These are phyloP conservation scores for Potentilla sterilis DNA, from an alignment of 306 rosid genomes.

Conservation along the genomic window DNA sequence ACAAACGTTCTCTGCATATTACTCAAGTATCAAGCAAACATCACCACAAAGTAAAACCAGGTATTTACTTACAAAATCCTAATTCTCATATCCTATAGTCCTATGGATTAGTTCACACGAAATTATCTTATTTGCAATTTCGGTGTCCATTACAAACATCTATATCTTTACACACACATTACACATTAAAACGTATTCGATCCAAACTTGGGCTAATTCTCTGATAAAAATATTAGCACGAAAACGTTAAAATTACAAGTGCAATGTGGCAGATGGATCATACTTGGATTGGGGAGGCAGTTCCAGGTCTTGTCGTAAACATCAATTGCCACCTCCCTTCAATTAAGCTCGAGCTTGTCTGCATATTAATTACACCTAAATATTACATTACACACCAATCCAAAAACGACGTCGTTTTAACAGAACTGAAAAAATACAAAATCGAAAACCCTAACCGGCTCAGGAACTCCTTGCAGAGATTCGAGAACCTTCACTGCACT, in stretches of 20 bases:
- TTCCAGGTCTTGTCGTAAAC: slow-evolving; percentile 90
- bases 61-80: background rate
- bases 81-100: background rate
- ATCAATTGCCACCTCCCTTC: slow-evolving; percentile 94
- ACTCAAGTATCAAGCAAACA: background rate
- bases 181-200: background rate
- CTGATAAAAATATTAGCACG: background rate
- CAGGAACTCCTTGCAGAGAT: slow-evolving; percentile 59
- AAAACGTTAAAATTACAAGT: background rate
- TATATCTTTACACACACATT: background rate
- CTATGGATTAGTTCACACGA: background rate
- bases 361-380: slow-evolving; percentile 14
- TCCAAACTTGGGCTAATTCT: background rate
- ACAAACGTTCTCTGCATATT: slow-evolving; percentile 88
- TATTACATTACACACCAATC: background rate
- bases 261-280: background rate
- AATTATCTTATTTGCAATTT: background rate
- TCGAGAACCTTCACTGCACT: slow-evolving; percentile 68
- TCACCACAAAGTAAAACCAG: background rate
- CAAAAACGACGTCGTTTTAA: background rate
- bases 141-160: background rate
- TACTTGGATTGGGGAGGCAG: slow-evolving; percentile 93
- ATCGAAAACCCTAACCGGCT: slow-evolving; percentile 52
- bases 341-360: slow-evolving; percentile 72
- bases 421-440: background rate